Evolutionary conservation across 2,329 filamentous ascomycete species (phyloP).

Genomic region (Septoria linicola): DNA sequence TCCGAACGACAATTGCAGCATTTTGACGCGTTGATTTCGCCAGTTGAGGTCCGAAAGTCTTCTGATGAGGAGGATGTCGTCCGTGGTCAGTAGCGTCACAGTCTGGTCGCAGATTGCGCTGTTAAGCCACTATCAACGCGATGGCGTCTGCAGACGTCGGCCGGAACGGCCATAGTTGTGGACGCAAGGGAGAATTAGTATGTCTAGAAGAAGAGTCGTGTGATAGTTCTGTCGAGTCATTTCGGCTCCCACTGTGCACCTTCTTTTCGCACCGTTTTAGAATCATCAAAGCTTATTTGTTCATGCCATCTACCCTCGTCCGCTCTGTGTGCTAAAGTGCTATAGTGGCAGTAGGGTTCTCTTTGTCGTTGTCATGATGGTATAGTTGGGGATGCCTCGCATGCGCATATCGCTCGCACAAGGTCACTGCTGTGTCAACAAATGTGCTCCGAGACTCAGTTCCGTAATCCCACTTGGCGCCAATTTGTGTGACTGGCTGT

Average conservation of each 20-base stretch:
- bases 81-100: not conserved
- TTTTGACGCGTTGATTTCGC: not conserved
- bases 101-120: not conserved
- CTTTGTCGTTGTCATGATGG: not conserved
- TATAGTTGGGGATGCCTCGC: not conserved
- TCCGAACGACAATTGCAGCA: slow-evolving; percentile 5
- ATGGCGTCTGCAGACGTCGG: slow-evolving; percentile 5
- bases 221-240: slow-evolving; percentile 4
- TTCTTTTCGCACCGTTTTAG: slow-evolving; percentile 2
- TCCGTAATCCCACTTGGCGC: too few species aligned
- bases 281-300: slow-evolving; percentile 8
- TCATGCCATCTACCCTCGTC: not conserved
- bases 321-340: not conserved
- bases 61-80: slow-evolving; percentile 1
- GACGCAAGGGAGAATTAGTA: slow-evolving; percentile 12
- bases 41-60: not conserved
- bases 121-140: not conserved
- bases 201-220: slow-evolving; percentile 1
- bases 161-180: slow-evolving; percentile 3
- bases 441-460: not conserved
- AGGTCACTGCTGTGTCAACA: not conserved
- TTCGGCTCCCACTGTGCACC: too few species aligned
- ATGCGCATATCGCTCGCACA: not conserved
- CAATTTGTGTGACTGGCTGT: too few species aligned
- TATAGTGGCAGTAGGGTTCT: not conserved